Base-by-base conservation (phyloP, 164 flowering plant genomes). In the Berberis thunbergii region DNA sequence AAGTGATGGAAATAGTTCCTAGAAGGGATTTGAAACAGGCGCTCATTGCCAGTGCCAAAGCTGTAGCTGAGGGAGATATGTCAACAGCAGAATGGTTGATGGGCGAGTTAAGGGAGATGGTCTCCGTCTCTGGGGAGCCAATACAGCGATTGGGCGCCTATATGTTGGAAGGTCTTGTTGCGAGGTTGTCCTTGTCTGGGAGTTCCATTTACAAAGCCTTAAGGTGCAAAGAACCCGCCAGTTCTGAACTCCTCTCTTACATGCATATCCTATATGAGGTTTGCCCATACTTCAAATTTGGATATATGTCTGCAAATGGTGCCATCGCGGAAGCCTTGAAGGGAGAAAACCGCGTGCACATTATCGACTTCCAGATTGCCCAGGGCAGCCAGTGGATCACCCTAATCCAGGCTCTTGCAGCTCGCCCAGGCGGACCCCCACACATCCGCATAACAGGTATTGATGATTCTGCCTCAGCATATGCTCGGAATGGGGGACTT, bases 271-370 rank as follows among this genome's bases (percentile, higher is more conserved):
- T 88, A n/a, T 88, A 77, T 69, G 90, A 88, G 72, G 70, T 73
- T 54, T 88, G 96, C 72, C 96, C 96, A 4, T 86, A 85, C 66
- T 88, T 86, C 81, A 88, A 88, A 70, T 88, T 88, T 62, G 96
- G 86, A 0, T 85, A 83, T 52, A 64, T 86, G 81, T 86, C 96
- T 3, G 92, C 92, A 42, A 88, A 88, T 70, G 92, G 92, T 45
- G 96, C 90, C 12, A 86, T 89, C 54, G 91, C 85, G 38, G 96
- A 89, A 62, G 96, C 92, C 12, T 60, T 86, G 77, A 86, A 79
- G 66, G 80, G 78, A 64, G 96, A 89, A 72, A 73, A 66, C 55
- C 63, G 64, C 41, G 69, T 89, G 58, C 96, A 89, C 72, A 89
- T 89, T 57, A 82, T 89, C 70, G 96, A 89, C 72, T 86, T 89